A percentile compares a stretch with the other conserved stretches of the same genome.
phyloP scores from a whole-genome alignment of 257 asterid genomes.

The Ilex asprella region DNA sequence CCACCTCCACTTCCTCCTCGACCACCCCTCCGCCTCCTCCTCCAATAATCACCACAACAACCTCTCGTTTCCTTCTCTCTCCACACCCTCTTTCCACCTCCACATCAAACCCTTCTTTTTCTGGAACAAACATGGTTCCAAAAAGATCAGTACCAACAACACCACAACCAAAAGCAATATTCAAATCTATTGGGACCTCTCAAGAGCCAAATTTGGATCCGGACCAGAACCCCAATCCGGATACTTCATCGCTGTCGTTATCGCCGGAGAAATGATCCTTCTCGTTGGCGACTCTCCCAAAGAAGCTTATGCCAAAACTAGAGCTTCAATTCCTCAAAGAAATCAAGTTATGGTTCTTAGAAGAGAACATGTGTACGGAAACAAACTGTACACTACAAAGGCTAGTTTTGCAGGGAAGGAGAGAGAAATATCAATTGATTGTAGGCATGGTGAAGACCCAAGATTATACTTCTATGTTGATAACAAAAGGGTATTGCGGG shows the following conservation, averaged over 20 bases:
- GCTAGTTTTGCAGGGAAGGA: constrained; percentile 32
- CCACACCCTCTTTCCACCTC: constrained; percentile 31
- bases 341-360: constrained; percentile 25
- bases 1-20: constrained; percentile 41
- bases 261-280: constrained; percentile 31
- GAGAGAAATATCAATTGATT: constrained; percentile 34
- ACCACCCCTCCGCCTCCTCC: constrained; percentile 1
- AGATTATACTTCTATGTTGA: constrained; percentile 30
- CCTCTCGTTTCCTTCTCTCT: constrained; percentile 2
- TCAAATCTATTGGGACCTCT: constrained; percentile 42
- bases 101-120: constrained; percentile 34
- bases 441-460: constrained; percentile 32
- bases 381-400: constrained; percentile 35
- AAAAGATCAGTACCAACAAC: constrained; percentile 14
- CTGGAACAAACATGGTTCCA: constrained; percentile 43
- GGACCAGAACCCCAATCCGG: constrained; percentile 55
- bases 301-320: constrained; percentile 19
- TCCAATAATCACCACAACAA: neutral
- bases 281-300: constrained; percentile 37
- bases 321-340: constrained; percentile 2
- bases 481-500: constrained; percentile 29
- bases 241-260: constrained; percentile 32
- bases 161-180: constrained; percentile 5
- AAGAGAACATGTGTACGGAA: constrained; percentile 48
- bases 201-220: constrained; percentile 41